Conservation (phyloP, 441 rosid species). For the Jatropha podagrica region DNA sequence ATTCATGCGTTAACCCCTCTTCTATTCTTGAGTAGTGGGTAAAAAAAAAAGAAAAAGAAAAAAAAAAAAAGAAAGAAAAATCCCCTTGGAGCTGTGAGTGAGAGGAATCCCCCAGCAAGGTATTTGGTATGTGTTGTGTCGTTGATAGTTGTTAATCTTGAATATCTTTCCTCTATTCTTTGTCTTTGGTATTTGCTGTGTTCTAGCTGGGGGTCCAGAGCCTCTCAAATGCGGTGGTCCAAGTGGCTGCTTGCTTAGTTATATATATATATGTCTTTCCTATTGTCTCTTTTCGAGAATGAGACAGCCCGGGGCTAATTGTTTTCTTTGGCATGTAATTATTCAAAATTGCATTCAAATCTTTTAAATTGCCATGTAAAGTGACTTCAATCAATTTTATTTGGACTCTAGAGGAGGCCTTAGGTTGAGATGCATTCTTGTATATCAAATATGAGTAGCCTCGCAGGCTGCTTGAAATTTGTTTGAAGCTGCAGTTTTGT, state of each 20-base stretch:
- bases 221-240: too few relatives aligned
- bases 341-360: background rate
- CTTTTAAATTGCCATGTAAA: background rate
- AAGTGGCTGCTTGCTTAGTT: background rate
- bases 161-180: background rate
- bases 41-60: too few relatives aligned
- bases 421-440: too few relatives aligned
- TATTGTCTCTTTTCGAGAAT: background rate
- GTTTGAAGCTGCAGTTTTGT: too few relatives aligned
- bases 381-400: background rate
- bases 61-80: background rate
- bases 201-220: constrained; percentile 8
- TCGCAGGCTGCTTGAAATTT: too few relatives aligned
- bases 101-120: background rate
- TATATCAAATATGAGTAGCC: too few relatives aligned
- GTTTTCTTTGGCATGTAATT: background rate
- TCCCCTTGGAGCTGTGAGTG: background rate
- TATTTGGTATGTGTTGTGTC: constrained; percentile 19
- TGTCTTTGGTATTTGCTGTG: background rate
- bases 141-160: constrained; percentile 2
- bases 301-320: background rate
- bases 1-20: constrained; percentile 11
- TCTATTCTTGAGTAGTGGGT: background rate
- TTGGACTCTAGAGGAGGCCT: too few relatives aligned
- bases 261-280: background rate